Evolutionary conservation across 257 asterid species (phyloP), one percentile per base, ranked within the genome.

Genomic region (Nicotiana attenuata): DNA sequence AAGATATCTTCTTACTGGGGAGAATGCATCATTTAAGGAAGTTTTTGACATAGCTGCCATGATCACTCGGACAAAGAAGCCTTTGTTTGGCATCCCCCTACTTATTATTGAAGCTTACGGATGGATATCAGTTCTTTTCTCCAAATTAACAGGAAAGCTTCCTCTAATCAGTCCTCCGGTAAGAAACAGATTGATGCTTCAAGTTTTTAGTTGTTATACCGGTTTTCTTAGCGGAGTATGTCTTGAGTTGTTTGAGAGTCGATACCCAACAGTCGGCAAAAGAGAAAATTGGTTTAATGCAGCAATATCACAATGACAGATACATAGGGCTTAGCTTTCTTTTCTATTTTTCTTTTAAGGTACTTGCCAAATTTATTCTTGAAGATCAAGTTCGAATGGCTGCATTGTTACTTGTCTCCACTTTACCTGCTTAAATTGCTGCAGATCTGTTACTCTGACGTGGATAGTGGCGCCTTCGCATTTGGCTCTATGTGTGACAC

Each of bases 141-240:
- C 92, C 86, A 91, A 97, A 87, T 83, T 93, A 84, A 90, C 96
- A 0, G 94, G 98, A 89, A 93, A 91, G 83, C 97, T 92, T 85
- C 98, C 99, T 52, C 85, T 95, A 19, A 89, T 95, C 87, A 91
- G 97, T 83, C 98, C 99, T 75, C 98, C 99, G 88, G 98, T 95
- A 91, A 76, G 91, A 47, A 81, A 63, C 76, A 80, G 59, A 57
- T 11, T 28, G 67, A 84, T 45, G 4, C 82, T 76, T 82, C 38
- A 68, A 65, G 35, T 61, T 29, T 80, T 22, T 35, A 19, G 26
- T 79, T 60, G 16, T 56, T 79, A 59, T 41, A 60, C 63, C 41
- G 61, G 0, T 75, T 47, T 20, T 50, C 16, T 7, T 50, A 1
- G 5, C 10, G 41, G 41, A 50, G 4, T 75, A 8, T 50, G 2